Evolutionary conservation across 257 asterid species (phyloP).

Genomic region (Solanum rostratum): DNA sequence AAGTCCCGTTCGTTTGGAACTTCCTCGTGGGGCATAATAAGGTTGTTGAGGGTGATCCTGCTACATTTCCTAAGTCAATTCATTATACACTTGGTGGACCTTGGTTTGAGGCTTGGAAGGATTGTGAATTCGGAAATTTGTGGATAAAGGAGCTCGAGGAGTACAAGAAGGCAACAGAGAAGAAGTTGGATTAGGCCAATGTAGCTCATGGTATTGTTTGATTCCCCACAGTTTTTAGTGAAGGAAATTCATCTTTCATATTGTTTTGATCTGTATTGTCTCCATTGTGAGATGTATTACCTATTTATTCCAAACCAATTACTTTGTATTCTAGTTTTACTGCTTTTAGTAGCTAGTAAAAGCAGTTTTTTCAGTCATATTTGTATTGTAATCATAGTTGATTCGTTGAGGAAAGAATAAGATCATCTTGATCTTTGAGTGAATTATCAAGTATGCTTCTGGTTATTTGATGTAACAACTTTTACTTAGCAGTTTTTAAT

Average conservation of each 20-base stretch:
- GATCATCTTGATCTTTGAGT: background rate
- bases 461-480: background rate
- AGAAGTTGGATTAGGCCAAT: slow-evolving; percentile 20
- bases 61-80: slow-evolving; percentile 53
- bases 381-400: background rate
- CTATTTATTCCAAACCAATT: background rate
- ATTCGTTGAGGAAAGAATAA: background rate
- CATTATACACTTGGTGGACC: slow-evolving; percentile 91
- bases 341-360: background rate
- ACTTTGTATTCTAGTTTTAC: background rate
- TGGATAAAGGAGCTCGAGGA: slow-evolving; percentile 80
- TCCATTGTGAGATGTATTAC: background rate
- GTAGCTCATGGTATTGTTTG: background rate
- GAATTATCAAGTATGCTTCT: background rate
- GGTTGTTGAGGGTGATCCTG: slow-evolving; percentile 51
- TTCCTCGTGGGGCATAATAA: slow-evolving; percentile 71
- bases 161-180: slow-evolving; percentile 18
- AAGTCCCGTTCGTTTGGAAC: slow-evolving; percentile 78
- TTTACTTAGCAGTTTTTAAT: background rate
- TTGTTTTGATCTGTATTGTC: background rate
- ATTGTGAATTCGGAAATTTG: slow-evolving; percentile 74
- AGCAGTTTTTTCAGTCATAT: background rate
- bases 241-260: background rate
- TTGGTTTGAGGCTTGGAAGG: slow-evolving; percentile 91
- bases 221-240: background rate